A percentile compares a stretch with the other conserved stretches of the same genome.
Conservation (phyloP, 352 stramenopile genomes). For the Thalassiosira mediterranea region DNA sequence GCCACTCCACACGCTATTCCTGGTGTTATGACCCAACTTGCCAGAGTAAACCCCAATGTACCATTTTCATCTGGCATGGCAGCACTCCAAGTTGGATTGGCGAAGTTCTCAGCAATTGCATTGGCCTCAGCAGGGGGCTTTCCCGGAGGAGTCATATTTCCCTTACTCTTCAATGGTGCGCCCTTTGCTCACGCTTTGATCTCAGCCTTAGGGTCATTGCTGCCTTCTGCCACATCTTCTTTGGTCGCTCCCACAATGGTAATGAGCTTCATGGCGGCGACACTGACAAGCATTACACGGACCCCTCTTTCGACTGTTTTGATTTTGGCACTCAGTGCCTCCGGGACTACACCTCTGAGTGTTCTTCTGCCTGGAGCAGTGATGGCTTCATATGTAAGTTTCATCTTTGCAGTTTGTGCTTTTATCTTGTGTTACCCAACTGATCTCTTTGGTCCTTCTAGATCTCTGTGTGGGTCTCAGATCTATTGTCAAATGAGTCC, state of each 20-base stretch:
- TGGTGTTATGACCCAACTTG: slow-evolving; percentile 38
- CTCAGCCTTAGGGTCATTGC: slow-evolving; percentile 17
- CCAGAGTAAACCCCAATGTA: slow-evolving; percentile 52
- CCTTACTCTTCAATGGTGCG: slow-evolving; percentile 67
- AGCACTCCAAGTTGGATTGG: slow-evolving; percentile 61
- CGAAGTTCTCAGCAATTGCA: slow-evolving; percentile 67
- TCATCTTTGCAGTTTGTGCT: too few relatives aligned
- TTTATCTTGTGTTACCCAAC: too few relatives aligned
- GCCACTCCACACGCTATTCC: slow-evolving; percentile 60
- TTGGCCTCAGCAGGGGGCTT: slow-evolving; percentile 62
- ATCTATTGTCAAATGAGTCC: slow-evolving; percentile 55
- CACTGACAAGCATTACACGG: slow-evolving; percentile 64
- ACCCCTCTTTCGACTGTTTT: slow-evolving; percentile 70
- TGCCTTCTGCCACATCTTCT: slow-evolving; percentile 26
- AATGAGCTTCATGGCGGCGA: slow-evolving; percentile 69
- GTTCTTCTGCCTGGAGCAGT: slow-evolving; percentile 59
- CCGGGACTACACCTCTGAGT: slow-evolving; percentile 52
- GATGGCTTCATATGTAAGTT: slow-evolving; percentile 66
- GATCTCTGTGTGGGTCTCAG: slow-evolving; percentile 61
- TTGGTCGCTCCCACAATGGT: slow-evolving; percentile 38
- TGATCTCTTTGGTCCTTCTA: too few relatives aligned
- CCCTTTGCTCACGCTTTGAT: slow-evolving; percentile 43
- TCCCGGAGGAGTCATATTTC: slow-evolving; percentile 75
- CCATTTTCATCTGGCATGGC: slow-evolving; percentile 43
- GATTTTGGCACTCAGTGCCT: slow-evolving; percentile 67